A percentile compares a stretch with the other conserved stretches of the same genome.
Evolutionary conservation across 208 protist genomes (phyloP).

Genomic region (Endotrypanum monterogeii): DNA sequence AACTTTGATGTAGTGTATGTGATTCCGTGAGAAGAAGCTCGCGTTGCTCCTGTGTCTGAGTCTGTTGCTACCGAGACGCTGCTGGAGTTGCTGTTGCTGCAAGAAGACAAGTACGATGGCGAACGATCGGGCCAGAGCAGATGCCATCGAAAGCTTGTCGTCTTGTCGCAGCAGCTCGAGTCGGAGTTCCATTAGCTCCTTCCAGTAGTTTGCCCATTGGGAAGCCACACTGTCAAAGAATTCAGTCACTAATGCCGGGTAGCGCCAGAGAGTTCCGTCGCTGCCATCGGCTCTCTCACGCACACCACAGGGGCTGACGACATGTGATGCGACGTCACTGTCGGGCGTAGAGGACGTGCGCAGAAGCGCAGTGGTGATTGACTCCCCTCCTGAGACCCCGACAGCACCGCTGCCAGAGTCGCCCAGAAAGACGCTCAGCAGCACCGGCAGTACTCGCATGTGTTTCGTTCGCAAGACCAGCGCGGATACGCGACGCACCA

Average conservation of each 20-base stretch:
- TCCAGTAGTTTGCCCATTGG: slow-evolving; percentile 65
- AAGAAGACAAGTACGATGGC: slow-evolving; percentile 48
- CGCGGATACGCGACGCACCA: slow-evolving; percentile 58
- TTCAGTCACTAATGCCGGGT: slow-evolving; percentile 38
- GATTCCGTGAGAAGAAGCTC: slow-evolving; percentile 25
- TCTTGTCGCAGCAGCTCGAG: slow-evolving; percentile 54
- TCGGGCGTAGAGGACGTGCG: no score
- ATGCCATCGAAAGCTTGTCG: slow-evolving; percentile 46
- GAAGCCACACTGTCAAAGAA: slow-evolving; percentile 55
- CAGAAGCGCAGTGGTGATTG: slow-evolving; percentile 10
- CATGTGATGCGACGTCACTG: background rate
- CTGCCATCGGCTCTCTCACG: background rate
- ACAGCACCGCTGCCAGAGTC: background rate
- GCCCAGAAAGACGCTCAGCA: slow-evolving; percentile 42
- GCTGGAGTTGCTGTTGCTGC: slow-evolving; percentile 39
- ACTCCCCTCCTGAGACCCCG: background rate
- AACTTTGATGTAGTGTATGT: slow-evolving; percentile 43
- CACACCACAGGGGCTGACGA: background rate
- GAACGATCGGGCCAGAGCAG: slow-evolving; percentile 51
- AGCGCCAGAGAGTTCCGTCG: slow-evolving; percentile 21
- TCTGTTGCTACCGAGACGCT: background rate
- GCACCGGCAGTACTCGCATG: slow-evolving; percentile 39
- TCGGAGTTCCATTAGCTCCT: slow-evolving; percentile 77
- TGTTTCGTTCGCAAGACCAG: slow-evolving; percentile 57
- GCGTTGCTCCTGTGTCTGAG: background rate